phyloP scores from a whole-genome alignment of 805 yeast genomes.

The Kregervanrija fluxuum region DNA sequence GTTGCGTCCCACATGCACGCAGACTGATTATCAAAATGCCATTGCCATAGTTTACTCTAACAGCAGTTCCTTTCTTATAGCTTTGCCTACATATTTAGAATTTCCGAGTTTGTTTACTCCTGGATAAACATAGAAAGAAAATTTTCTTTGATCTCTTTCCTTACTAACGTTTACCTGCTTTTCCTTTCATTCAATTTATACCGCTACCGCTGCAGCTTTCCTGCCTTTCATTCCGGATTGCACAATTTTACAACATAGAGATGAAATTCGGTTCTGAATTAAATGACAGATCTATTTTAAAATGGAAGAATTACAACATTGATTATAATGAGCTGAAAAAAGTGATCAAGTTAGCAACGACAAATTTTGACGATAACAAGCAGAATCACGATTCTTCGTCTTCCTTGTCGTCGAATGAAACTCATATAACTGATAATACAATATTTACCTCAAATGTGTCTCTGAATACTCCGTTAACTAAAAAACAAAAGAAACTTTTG shows the following conservation, averaged over 20 bases:
- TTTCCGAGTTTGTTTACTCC: no score
- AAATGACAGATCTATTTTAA: slow-evolving; percentile 69
- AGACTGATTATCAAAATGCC: no score
- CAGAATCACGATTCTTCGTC: slow-evolving; percentile 4
- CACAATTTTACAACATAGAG: not conserved
- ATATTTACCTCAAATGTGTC: slow-evolving; percentile 1
- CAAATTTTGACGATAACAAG: slow-evolving; percentile 11
- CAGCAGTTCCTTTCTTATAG: no score
- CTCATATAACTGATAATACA: slow-evolving; percentile 2
- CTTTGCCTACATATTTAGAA: no score
- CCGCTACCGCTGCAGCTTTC: not conserved
- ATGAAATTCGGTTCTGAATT: slow-evolving; percentile 90
- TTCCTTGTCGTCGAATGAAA: slow-evolving; percentile 13
- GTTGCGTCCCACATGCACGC: no score
- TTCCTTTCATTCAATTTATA: not conserved
- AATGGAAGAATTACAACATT: slow-evolving; percentile 80
- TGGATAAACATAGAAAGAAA: no score
- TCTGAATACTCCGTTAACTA: slow-evolving; percentile 6
- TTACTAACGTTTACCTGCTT: no score
- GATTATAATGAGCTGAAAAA: slow-evolving; percentile 74
- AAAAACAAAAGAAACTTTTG: slow-evolving; percentile 16
- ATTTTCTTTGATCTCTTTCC: no score
- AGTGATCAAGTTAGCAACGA: slow-evolving; percentile 54
- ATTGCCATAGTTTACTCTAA: no score
- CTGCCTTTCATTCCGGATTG: not conserved